Conservation (phyloP, 116 monocot genomes). For the Zostera marina region DNA sequence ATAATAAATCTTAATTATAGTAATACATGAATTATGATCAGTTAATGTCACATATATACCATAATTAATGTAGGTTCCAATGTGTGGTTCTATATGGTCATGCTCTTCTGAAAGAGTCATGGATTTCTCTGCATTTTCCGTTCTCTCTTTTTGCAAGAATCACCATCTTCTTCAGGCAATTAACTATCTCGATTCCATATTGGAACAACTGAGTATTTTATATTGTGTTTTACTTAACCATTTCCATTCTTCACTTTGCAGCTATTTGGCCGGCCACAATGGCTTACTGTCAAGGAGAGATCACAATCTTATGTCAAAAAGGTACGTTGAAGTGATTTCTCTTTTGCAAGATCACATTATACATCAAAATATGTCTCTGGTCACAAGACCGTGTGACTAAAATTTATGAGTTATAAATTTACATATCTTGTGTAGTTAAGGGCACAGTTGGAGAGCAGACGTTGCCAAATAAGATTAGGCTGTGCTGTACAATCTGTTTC, state of each 20-base stretch:
- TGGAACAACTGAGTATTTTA: background rate
- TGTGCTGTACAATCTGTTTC: slow-evolving; percentile 54
- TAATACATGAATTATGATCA: too few species aligned
- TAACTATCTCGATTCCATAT: background rate
- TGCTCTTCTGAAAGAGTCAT: slow-evolving; percentile 73
- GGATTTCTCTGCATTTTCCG: slow-evolving; percentile 74
- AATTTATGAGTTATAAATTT: background rate
- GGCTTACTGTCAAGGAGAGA: slow-evolving; percentile 62
- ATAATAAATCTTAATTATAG: too few species aligned
- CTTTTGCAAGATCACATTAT: background rate
- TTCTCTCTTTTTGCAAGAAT: slow-evolving; percentile 85
- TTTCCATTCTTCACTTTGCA: slow-evolving; percentile 14
- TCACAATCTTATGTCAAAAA: slow-evolving; percentile 58
- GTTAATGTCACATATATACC: background rate
- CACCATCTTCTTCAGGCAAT: slow-evolving; percentile 92
- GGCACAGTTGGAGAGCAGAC: slow-evolving; percentile 54
- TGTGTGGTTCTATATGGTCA: slow-evolving; percentile 89
- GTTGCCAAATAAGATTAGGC: slow-evolving; percentile 49
- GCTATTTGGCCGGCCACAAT: slow-evolving; percentile 83
- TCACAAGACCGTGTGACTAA: too few species aligned
- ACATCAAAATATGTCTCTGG: too few species aligned
- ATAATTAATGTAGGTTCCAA: slow-evolving; percentile 39
- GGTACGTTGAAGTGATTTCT: slow-evolving; percentile 14
- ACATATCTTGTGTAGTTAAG: slow-evolving; percentile 34
- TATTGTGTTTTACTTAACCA: background rate